A percentile compares a stretch with the other conserved stretches of the same genome.
Conservation (phyloP, 306 rosid genomes). For the Trichosanthes cucumerina region DNA sequence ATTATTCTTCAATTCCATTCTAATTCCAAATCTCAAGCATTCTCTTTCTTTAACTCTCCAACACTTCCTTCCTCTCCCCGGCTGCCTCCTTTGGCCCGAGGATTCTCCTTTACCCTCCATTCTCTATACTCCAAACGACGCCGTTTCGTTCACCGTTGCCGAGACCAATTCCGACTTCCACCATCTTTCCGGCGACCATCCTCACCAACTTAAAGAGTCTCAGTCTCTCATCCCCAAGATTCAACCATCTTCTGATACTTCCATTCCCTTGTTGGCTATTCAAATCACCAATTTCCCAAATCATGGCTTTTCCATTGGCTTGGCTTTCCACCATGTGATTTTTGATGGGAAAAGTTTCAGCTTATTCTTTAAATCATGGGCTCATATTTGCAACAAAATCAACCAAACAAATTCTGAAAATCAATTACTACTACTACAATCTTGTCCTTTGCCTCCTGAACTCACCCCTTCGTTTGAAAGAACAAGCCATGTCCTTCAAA, state of each 20-base stretch:
- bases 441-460: background rate
- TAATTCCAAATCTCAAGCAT: too few species aligned
- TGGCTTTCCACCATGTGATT: conserved; percentile 27
- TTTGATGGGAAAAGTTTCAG: conserved; percentile 34
- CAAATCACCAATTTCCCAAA: conserved; percentile 26
- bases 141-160: too few species aligned
- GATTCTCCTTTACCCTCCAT: too few species aligned
- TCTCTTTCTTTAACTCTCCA: too few species aligned
- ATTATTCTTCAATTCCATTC: too few species aligned
- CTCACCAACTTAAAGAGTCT: conserved; percentile 9
- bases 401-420: background rate
- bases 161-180: conserved; percentile 10
- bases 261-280: background rate
- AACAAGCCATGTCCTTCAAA: background rate
- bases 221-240: conserved; percentile 24
- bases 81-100: too few species aligned
- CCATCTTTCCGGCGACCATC: conserved; percentile 6
- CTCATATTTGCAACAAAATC: conserved; percentile 18
- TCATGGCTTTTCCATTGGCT: conserved; percentile 33
- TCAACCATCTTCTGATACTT: background rate
- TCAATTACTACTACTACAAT: too few species aligned
- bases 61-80: too few species aligned
- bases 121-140: background rate
- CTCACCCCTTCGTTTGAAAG: background rate
- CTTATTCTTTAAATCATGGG: conserved; percentile 46